phyloP scores from a whole-genome alignment of 2,329 filamentous ascomycete genomes.

The Calonectria pauciramosa region DNA sequence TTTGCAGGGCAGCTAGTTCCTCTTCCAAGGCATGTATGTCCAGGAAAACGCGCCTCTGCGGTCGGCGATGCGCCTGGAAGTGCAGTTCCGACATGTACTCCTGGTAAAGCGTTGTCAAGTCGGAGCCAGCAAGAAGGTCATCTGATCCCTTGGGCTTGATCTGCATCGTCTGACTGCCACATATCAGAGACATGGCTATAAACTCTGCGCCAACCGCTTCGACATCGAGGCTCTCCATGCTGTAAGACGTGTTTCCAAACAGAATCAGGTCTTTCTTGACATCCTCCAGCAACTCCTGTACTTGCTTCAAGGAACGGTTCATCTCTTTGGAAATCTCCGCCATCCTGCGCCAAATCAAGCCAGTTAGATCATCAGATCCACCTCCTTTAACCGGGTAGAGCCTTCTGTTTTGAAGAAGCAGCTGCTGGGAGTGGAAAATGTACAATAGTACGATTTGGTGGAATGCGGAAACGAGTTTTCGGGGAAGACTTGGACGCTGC shows the following conservation, averaged over 20 bases:
- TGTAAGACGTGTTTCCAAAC: background rate
- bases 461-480: background rate
- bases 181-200: background rate
- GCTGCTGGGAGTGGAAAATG: background rate
- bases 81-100: background rate
- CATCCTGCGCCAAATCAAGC: background rate
- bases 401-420: background rate
- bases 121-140: background rate
- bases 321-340: background rate
- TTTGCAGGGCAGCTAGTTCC: background rate
- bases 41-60: background rate
- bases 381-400: background rate
- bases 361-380: background rate
- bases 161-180: background rate
- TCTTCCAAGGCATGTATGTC: background rate
- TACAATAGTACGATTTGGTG: constrained; percentile 1
- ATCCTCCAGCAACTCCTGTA: background rate
- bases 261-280: background rate
- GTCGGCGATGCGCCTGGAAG: constrained; percentile 5
- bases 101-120: background rate
- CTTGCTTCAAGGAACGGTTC: background rate
- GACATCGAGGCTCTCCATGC: background rate
- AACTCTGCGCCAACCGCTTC: constrained; percentile 1
- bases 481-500: background rate
- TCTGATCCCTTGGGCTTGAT: background rate